These are phyloP conservation scores for Piedraia hortae DNA, from an alignment of 2,329 filamentous ascomycete genomes.

Conservation along the genomic window DNA sequence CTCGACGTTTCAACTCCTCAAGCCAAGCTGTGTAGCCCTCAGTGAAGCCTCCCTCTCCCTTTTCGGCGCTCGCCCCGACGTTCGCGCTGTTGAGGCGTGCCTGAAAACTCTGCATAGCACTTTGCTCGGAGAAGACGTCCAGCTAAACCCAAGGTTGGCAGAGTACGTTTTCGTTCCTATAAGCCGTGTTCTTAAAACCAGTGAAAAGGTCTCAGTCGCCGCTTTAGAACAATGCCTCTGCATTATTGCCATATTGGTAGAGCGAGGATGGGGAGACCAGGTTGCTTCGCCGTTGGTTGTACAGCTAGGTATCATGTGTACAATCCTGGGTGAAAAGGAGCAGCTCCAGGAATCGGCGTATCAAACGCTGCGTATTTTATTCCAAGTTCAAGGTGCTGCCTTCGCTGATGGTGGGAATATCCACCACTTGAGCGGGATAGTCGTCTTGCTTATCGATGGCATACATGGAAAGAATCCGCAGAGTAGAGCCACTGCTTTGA, in stretches of 20 bases:
- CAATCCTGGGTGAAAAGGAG: slow-evolving; percentile 41
- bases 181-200: slow-evolving; percentile 56
- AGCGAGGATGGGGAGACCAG: slow-evolving; percentile 48
- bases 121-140: slow-evolving; percentile 11
- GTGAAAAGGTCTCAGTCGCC: slow-evolving; percentile 40
- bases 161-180: slow-evolving; percentile 92
- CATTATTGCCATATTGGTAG: slow-evolving; percentile 46
- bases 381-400: slow-evolving; percentile 27
- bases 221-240: slow-evolving; percentile 50
- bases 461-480: slow-evolving; percentile 32
- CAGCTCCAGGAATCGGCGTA: slow-evolving; percentile 59
- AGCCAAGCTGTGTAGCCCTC: slow-evolving; percentile 29
- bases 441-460: slow-evolving; percentile 54
- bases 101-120: slow-evolving; percentile 20
- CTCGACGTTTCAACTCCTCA: slow-evolving; percentile 26
- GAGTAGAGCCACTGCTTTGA: slow-evolving; percentile 44
- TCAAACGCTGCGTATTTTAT: too few relatives aligned
- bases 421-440: slow-evolving; percentile 49
- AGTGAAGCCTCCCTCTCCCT: slow-evolving; percentile 26
- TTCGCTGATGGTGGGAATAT: slow-evolving; percentile 25
- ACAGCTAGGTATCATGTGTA: slow-evolving; percentile 63
- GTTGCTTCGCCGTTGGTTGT: slow-evolving; percentile 47
- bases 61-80: slow-evolving; percentile 17
- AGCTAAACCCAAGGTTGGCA: slow-evolving; percentile 53
- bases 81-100: slow-evolving; percentile 20